Percentiles rank a stretch among this genome's conserved stretches.
Conservation (phyloP, 2,329 filamentous ascomycete genomes). For the Arthrinium phaeospermum region DNA sequence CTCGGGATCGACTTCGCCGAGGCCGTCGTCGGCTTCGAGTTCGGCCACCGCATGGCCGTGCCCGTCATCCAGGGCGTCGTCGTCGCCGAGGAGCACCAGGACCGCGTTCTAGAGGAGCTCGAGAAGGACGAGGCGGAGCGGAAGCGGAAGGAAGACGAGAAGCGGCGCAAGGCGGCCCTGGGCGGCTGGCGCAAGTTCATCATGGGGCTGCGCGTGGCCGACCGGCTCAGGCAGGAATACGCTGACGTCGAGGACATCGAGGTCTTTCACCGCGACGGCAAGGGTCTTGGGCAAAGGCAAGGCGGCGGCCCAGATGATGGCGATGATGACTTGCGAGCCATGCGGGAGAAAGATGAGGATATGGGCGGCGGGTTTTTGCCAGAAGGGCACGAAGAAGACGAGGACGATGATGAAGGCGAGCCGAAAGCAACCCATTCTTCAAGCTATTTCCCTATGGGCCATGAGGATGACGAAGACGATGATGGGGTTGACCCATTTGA, state of each 20-base stretch:
- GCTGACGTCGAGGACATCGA: constrained; percentile 64
- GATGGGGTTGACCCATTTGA: constrained; percentile 1
- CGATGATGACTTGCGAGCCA: constrained; percentile 26
- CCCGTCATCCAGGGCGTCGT: constrained; percentile 92
- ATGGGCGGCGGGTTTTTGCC: constrained; percentile 67
- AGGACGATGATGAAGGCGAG: constrained; percentile 43
- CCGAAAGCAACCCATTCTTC: constrained; percentile 12
- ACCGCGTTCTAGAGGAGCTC: constrained; percentile 78
- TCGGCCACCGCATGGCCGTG: constrained; percentile 91
- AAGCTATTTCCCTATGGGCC: constrained; percentile 4
- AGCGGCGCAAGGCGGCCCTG: constrained; percentile 75
- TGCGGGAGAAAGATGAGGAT: constrained; percentile 49
- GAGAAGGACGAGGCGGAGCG: constrained; percentile 78
- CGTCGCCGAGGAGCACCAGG: constrained; percentile 79
- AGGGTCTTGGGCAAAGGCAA: constrained; percentile 9
- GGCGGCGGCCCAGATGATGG: constrained; percentile 31
- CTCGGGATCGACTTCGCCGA: constrained; percentile 89
- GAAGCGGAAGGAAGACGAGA: constrained; percentile 80
- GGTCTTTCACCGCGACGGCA: constrained; percentile 55
- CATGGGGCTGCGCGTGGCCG: constrained; percentile 81
- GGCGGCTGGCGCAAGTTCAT: constrained; percentile 86
- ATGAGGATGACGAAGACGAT: neutral
- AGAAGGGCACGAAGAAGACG: constrained; percentile 59
- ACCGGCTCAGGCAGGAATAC: constrained; percentile 79
- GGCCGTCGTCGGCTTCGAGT: constrained; percentile 95